Base-by-base conservation (phyloP, 257 asterid genomes). In the Capsicum chinense region DNA sequence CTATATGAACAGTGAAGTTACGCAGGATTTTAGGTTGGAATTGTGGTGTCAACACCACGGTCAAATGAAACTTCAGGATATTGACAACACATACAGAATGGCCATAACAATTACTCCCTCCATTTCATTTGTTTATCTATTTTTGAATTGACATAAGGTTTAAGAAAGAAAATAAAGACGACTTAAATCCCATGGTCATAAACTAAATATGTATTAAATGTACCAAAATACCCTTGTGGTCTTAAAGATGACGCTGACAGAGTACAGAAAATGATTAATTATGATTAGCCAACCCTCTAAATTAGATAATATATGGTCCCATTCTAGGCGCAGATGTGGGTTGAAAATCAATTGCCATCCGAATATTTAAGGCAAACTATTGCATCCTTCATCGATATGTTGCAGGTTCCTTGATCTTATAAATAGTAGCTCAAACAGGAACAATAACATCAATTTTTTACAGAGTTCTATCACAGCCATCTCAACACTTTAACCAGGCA, bases 401-500 rank as follows among this genome's bases (percentile, higher is more conserved):
- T 33, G n/a, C n/a, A 66, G 47, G 5, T 66, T 66, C 10, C 37
- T 21, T 33, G 14, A 62, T 21, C 69, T 63, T 66, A 33, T 66
- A 33, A 9, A 33, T 5, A 64, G n/a, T 35, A 64, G n/a, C 42
- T 47, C 71, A 64, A 64, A 44, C 44, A 66, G 47, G n/a, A 33
- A 66, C 73, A 66, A 13, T 5, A 35, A 64, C 71, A 26, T 7
- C 7, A 48, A 6, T 16, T 21, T 50, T 21, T 21, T 74, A 19
- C 62, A 74, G 81, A 21, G 62, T 74, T 74, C 81, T 3, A 19
- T 21, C 71, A 11, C 8, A 64, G 17, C 44, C 39, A 64, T 66
- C 62, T 76, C 81, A 76, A 52, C 81, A 76, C 44, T 26, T 52
- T 26, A 74, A 50, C 48, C 47, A 26, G 63, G 63, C 48, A 52